Base-by-base conservation (phyloP, 129 eudicot species). In the Ambrosia trifida region DNA sequence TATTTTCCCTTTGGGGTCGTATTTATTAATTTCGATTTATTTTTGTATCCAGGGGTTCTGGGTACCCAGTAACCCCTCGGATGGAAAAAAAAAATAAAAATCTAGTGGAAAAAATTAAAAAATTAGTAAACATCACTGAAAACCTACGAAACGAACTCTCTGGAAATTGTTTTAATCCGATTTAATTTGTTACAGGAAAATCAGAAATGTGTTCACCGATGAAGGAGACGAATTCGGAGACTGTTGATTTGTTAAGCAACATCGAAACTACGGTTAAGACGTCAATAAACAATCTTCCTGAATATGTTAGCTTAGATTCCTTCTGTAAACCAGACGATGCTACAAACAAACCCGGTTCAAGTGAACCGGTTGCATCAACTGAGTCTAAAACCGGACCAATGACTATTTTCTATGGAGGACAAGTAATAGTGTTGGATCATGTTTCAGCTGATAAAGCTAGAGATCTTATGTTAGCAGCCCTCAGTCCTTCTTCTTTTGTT, bases 381-480 rank as follows among this genome's bases (percentile, higher is more conserved):
- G 80, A 76, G 38, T 18, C 52, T 1, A 73, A 79, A 72, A 57
- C 74, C 7, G 73, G 84, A 7, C 88, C 75, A 33, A 66, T 90
- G 91, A 90, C 96, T 0, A 83, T 90, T 11, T 82, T 90, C 63
- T 90, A 90, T 58, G 76, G 16, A 0, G 96, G 94, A 17, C 68
- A 68, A 74, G 84, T 90, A 11, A 12, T 87, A 46, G 96, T 87
- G 17, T 90, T 83, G 44, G 85, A 87, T 44, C 73, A 68, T 59
- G 73, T 80, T 40, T 81, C 91, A 7, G 79, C 74, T 1, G 87
- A 81, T 0, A 87, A 80, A 64, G 94, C 80, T 19, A 54, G 59
- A 36, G 80, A 85, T 11, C 12, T 90, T 30, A 51, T 90, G 79
- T 10, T 65, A 56, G 54, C 83, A n/a, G 94, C 89, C 2, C 54